Base-by-base conservation (phyloP, 371 early-diverging fungal species). In the Cokeromyces recurvatus region DNA sequence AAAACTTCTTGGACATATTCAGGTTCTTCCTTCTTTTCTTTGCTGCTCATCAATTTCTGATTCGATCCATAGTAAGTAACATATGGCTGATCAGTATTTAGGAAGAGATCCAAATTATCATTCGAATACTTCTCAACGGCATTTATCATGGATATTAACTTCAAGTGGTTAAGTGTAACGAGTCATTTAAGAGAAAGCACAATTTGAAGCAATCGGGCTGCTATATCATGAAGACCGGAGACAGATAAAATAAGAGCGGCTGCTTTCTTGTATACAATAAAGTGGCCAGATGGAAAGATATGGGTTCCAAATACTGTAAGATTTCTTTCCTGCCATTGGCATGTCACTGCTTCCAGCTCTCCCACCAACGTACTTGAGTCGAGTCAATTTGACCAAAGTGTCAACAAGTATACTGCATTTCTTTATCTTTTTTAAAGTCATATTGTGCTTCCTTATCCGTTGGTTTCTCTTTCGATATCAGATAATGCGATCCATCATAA, bases 61-160 rank as follows among this genome's bases (percentile, higher is more conserved):
- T 15, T 44, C 35, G 44, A 44, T 22, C 15, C 23, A 15, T 44
- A 44, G 23, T 15, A 44, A 5, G 44, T 35, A 9, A 35, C 21
- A 21, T 5, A 44, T 4, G 2, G 11, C 23, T 44, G 44, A 22
- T 44, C 44, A 5, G 35, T 44, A 23, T 4, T 34, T 1, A 34
- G 4, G 4, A 35, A n/a, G 1, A 44, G 22, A 16, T 44, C 24
- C 35, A 35, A 23, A 21, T 35, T 22, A 4, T 44, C 44, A 22
- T 44, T 44, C 21, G 44, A 35, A 15, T 44, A 44, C 44, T 35
- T 22, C 4, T 44, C 44, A 35, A 35, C 23, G 10, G 23, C 44
- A 2, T 44, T 0, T 2, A 23, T 34, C 44, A 44, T 44, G 5
- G 44, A 11, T 4, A 44, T 44, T 9, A 44, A 15, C 11, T 35